Percentiles rank a stretch among this genome's conserved stretches.
Evolutionary conservation across 2,329 filamentous ascomycete genomes (phyloP).

Genomic region (Colletotrichum sp.): DNA sequence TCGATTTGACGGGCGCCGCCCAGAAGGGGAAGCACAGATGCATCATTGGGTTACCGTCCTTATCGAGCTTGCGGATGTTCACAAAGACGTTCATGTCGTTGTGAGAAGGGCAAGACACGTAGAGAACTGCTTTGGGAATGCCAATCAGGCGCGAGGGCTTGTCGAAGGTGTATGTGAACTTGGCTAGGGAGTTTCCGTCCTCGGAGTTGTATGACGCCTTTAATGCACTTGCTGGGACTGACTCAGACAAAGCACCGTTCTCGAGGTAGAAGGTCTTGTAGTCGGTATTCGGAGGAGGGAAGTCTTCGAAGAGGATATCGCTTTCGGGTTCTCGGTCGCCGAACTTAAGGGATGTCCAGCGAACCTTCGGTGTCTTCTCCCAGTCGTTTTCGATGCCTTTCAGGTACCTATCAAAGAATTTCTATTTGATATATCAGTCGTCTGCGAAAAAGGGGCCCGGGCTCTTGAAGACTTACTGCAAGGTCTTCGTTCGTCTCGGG

Average conservation of each 20-base stretch:
- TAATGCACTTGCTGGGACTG: background rate
- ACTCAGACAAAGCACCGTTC: constrained; percentile 2
- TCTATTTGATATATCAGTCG: background rate
- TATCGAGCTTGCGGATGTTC: constrained; percentile 47
- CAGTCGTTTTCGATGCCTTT: constrained; percentile 48
- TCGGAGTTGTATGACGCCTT: constrained; percentile 37
- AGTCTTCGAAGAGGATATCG: constrained; percentile 36
- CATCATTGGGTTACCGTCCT: constrained; percentile 43
- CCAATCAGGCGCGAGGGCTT: constrained; percentile 45
- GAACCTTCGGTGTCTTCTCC: constrained; percentile 50
- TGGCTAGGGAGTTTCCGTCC: constrained; percentile 25
- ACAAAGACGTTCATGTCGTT: constrained; percentile 52
- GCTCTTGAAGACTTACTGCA: background rate
- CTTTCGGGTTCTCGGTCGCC: constrained; percentile 35
- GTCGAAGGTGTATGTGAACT: constrained; percentile 45
- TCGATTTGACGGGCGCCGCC: constrained; percentile 28
- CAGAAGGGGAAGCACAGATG: constrained; percentile 46
- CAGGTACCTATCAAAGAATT: constrained; percentile 44
- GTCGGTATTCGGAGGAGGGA: constrained; percentile 36
- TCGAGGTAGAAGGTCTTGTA: constrained; percentile 37
- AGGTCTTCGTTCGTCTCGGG: constrained; percentile 39
- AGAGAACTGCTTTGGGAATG: constrained; percentile 49
- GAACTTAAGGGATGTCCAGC: constrained; percentile 44
- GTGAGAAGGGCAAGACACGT: constrained; percentile 44
- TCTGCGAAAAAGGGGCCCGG: rapidly evolving